Evolutionary conservation across 352 stramenopile genomes (phyloP).

Genomic region (Pythium inflatum): DNA sequence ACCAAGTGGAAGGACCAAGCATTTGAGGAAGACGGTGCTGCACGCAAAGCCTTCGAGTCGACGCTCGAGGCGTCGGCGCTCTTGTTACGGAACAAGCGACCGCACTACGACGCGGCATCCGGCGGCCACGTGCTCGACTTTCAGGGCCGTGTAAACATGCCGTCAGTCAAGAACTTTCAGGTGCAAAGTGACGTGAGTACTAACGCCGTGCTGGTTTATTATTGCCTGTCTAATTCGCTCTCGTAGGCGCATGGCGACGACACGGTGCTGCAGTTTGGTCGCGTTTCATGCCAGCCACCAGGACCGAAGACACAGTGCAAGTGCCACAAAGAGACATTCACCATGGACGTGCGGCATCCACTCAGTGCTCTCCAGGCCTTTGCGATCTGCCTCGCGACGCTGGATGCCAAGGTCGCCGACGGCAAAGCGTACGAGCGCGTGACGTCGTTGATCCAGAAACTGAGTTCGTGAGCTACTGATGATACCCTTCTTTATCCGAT

Average conservation of each 20-base stretch:
- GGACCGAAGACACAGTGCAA: slow-evolving; percentile 57
- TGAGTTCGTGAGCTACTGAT: slow-evolving; percentile 11
- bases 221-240: background rate
- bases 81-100: slow-evolving; percentile 91
- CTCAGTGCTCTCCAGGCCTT: slow-evolving; percentile 88
- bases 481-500: background rate
- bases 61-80: slow-evolving; percentile 48
- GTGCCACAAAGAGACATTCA: slow-evolving; percentile 91
- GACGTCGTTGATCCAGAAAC: slow-evolving; percentile 39
- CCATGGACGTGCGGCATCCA: slow-evolving; percentile 91
- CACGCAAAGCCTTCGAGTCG: slow-evolving; percentile 47
- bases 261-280: slow-evolving; percentile 61
- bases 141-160: slow-evolving; percentile 64
- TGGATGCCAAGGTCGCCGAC: slow-evolving; percentile 81
- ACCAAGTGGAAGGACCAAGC: slow-evolving; percentile 41
- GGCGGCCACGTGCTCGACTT: slow-evolving; percentile 72
- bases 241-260: slow-evolving; percentile 44
- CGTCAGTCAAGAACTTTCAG: slow-evolving; percentile 80
- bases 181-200: slow-evolving; percentile 56
- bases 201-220: too few relatives aligned
- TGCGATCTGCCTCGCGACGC: slow-evolving; percentile 84
- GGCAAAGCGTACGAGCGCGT: slow-evolving; percentile 52
- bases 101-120: slow-evolving; percentile 52
- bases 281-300: slow-evolving; percentile 60
- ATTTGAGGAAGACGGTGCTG: slow-evolving; percentile 6